Evolutionary conservation across 2,329 filamentous ascomycete species (phyloP).

Genomic region (Ascomycota sp.): DNA sequence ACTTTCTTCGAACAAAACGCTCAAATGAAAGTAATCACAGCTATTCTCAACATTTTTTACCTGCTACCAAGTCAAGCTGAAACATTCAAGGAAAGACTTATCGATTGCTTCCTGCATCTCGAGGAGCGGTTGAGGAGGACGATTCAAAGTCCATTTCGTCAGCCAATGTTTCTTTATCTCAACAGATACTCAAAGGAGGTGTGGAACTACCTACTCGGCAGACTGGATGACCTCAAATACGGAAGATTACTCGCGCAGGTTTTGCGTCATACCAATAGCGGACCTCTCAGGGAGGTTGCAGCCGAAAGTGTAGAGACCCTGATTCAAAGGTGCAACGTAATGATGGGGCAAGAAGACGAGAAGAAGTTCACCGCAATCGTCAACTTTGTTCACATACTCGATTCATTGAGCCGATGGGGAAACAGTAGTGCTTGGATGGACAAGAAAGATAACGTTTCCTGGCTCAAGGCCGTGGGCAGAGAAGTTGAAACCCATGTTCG

Average conservation of each 20-base stretch:
- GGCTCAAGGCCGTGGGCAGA: constrained; percentile 46
- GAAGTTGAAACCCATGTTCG: constrained; percentile 57
- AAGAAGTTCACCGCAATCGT: constrained; percentile 48
- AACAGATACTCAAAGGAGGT: constrained; percentile 81
- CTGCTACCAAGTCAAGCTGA: constrained; percentile 78
- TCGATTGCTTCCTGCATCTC: constrained; percentile 73
- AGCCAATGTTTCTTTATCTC: constrained; percentile 76
- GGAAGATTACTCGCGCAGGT: constrained; percentile 82
- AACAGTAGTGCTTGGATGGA: constrained; percentile 50
- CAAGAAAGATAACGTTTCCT: constrained; percentile 35
- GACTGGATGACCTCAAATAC: constrained; percentile 64
- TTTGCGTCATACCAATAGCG: constrained; percentile 52
- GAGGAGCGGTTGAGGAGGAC: constrained; percentile 71
- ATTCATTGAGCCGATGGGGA: constrained; percentile 49
- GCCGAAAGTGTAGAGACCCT: constrained; percentile 52
- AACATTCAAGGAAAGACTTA: constrained; percentile 71
- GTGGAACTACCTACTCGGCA: constrained; percentile 57
- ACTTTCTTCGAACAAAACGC: constrained; percentile 80
- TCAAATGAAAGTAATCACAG: constrained; percentile 83
- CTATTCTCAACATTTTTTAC: constrained; percentile 92
- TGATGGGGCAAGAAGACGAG: constrained; percentile 42
- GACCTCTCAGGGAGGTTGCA: constrained; percentile 50
- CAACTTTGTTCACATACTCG: constrained; percentile 68
- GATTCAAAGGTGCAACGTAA: constrained; percentile 41
- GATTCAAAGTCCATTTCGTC: constrained; percentile 73